These are phyloP conservation scores for Coniochaeta sp. DNA, from an alignment of 2,329 filamentous ascomycete species.

Conservation along the genomic window DNA sequence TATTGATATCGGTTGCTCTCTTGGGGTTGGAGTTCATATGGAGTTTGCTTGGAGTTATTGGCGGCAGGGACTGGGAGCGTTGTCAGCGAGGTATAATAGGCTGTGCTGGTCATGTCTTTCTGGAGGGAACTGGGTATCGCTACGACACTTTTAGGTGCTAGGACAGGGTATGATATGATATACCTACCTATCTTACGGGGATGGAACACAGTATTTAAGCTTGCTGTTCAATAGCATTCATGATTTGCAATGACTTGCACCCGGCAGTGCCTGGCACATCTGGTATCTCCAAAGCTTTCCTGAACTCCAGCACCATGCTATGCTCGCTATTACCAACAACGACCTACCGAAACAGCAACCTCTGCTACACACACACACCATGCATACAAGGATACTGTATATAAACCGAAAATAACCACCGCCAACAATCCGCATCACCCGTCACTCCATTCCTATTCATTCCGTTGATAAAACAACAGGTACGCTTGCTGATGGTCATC, in stretches of 20 bases:
- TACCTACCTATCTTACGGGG: neutral
- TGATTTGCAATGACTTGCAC: neutral
- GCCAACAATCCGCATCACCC: neutral
- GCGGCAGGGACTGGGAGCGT: neutral
- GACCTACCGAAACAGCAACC: neutral
- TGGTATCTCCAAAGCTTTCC: neutral
- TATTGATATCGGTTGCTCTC: neutral
- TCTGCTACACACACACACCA: neutral
- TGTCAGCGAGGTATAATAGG: too few species aligned
- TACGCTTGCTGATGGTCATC: constrained; percentile 34
- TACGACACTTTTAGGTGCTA: neutral
- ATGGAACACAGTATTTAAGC: neutral
- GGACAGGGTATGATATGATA: neutral
- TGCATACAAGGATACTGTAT: neutral
- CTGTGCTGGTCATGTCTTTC: neutral
- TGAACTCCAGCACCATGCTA: neutral
- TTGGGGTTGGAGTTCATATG: neutral
- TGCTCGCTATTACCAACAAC: neutral
- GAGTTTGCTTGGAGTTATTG: neutral
- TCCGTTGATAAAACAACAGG: constrained; percentile 32
- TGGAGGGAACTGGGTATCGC: neutral
- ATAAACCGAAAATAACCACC: neutral
- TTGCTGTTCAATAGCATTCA: neutral
- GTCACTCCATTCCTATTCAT: neutral
- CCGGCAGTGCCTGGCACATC: neutral